Evolutionary conservation across 2,329 filamentous ascomycete species (phyloP).

Genomic region (Tolypocladium guangdongense): DNA sequence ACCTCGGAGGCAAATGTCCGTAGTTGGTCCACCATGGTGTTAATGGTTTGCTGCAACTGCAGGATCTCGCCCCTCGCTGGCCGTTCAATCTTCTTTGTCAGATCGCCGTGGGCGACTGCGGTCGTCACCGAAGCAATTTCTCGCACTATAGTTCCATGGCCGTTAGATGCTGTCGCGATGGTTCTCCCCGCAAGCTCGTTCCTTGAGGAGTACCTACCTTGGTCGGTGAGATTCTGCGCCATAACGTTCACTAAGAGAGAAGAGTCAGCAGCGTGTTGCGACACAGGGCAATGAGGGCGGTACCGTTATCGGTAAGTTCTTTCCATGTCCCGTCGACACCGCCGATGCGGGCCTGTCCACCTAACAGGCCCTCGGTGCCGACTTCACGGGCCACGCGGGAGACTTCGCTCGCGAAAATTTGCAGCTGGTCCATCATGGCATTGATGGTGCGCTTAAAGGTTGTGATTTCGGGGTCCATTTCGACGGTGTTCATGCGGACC

Average conservation of each 20-base stretch:
- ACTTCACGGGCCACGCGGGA: constrained; percentile 91
- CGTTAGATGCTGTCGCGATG: constrained; percentile 4
- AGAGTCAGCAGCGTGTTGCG: constrained; percentile 9
- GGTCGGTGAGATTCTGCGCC: constrained; percentile 72
- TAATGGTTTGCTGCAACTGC: constrained; percentile 76
- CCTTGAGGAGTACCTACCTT: constrained; percentile 32
- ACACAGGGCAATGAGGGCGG: constrained; percentile 4
- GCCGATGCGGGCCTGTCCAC: constrained; percentile 86
- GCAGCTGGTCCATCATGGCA: constrained; percentile 97
- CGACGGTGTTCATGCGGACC: constrained; percentile 86
- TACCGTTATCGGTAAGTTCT: constrained; percentile 80
- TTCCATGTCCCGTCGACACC: constrained; percentile 97
- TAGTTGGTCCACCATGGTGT: constrained; percentile 81
- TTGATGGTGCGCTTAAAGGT: constrained; percentile 98
- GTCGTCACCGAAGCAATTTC: constrained; percentile 80
- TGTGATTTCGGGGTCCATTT: constrained; percentile 97
- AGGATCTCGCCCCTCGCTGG: constrained; percentile 74
- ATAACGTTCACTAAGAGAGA: constrained; percentile 58
- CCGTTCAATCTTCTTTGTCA: constrained; percentile 76
- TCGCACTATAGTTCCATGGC: constrained; percentile 40
- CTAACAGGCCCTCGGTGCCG: constrained; percentile 87
- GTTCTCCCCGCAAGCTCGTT: not conserved
- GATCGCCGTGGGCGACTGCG: constrained; percentile 70
- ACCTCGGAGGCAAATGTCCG: constrained; percentile 78
- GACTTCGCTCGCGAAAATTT: constrained; percentile 93